phyloP scores from a whole-genome alignment of 441 rosid genomes.

The Manihot esculenta region DNA sequence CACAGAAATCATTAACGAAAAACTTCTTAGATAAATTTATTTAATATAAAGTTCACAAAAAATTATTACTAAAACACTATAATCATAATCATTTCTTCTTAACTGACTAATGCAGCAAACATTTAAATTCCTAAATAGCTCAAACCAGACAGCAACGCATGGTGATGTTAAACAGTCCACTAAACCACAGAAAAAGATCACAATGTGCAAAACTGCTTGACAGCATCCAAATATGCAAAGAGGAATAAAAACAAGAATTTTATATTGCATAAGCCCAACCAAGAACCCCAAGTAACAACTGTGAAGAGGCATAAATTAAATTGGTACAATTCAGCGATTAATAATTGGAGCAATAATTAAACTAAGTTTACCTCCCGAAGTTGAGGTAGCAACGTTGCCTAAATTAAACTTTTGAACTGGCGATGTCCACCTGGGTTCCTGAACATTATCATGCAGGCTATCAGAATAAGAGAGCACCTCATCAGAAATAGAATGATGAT shows the following conservation, averaged over 20 bases:
- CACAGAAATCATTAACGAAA: background rate
- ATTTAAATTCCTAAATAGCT: background rate
- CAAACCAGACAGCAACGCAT: background rate
- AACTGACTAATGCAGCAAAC: background rate
- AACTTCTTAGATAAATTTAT: background rate
- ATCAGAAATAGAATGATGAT: slow-evolving; percentile 71
- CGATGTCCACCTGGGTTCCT: slow-evolving; percentile 63
- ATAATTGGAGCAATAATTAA: background rate
- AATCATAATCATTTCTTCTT: background rate
- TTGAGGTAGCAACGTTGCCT: slow-evolving; percentile 41
- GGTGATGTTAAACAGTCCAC: background rate
- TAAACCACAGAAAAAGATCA: background rate
- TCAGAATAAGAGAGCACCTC: slow-evolving; percentile 57
- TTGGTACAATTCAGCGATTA: background rate
- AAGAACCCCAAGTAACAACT: too few relatives aligned
- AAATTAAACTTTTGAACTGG: slow-evolving; percentile 44
- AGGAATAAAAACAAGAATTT: slow-evolving; percentile 3
- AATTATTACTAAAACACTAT: slow-evolving; percentile 5
- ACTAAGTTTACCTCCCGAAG: slow-evolving; percentile 44
- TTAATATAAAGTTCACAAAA: background rate
- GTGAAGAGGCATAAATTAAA: background rate
- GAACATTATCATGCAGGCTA: slow-evolving; percentile 54
- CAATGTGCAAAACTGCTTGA: slow-evolving; percentile 4
- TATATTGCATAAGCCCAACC: background rate
- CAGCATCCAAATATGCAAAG: background rate